Conservation (phyloP, 768 basidiomycete species). For the Podaxis mareebaensis region DNA sequence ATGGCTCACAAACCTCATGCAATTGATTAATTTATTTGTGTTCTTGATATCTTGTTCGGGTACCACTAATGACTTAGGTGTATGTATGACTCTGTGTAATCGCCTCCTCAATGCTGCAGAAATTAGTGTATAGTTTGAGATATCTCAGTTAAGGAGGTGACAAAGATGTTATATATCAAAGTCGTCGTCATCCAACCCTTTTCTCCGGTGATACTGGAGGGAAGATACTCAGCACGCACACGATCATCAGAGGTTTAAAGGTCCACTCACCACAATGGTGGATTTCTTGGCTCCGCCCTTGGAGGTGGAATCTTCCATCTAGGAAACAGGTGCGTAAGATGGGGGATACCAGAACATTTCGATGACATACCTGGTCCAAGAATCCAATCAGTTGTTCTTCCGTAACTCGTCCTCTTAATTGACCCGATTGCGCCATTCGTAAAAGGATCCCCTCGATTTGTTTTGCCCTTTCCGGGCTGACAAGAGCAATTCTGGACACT, state of each 20-base stretch:
- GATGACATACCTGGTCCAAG: conserved; percentile 72
- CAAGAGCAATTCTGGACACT: conserved; percentile 89
- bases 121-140: background rate
- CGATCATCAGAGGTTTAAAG: background rate
- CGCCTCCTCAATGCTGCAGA: too few species aligned
- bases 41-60: background rate
- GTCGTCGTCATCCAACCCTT: conserved; percentile 68
- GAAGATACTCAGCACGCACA: background rate
- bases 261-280: conserved; percentile 52
- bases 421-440: conserved; percentile 83
- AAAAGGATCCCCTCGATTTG: conserved; percentile 79
- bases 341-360: background rate
- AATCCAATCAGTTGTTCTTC: conserved; percentile 84
- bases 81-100: background rate
- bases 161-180: conserved; percentile 46
- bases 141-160: background rate
- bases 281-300: conserved; percentile 56
- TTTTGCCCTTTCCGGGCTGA: conserved; percentile 77
- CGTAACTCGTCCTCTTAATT: conserved; percentile 72
- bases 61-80: background rate
- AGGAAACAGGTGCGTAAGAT: background rate
- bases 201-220: conserved; percentile 61
- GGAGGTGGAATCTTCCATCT: conserved; percentile 45
- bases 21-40: background rate
- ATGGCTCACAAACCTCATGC: background rate